Base-by-base conservation (phyloP, 2,329 filamentous ascomycete genomes). In the Microcera coccophila region DNA sequence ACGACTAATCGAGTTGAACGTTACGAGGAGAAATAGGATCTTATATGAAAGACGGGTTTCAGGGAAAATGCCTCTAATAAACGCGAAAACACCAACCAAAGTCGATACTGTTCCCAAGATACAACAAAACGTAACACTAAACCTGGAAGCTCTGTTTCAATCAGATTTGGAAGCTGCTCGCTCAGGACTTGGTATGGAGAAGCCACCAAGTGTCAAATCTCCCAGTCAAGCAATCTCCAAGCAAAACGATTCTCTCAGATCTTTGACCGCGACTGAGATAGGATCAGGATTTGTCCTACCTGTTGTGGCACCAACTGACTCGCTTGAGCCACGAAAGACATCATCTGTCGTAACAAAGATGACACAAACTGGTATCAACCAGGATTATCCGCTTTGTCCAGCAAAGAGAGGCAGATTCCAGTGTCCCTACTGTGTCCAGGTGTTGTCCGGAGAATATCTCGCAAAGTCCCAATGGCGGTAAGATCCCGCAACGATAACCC, bases 301-400 rank as follows among this genome's bases (percentile, higher is more conserved):
- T 35, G n/a, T n/a, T 36, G 12, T 36, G 7, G 34, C 10, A n/a
- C 7, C 35, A 37, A 15, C 12, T 3, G 34, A 7, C 22, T 26
- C 22, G 22, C 22, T 12, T 7, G 22, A 26, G 22, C 12, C 22
- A 26, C 7, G 22, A 12, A 26, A 26, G 7, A 16, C 26, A 16
- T 24, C 14, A 12, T 42, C 40, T 12, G 18, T 38, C n/a, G 40
- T 18, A 5, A 42, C 34, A 7, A 42, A 38, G 15, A 38, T 42
- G 19, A 42, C 40, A 15, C 40, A 20, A 32, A 42, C 40, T 9
- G 40, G 40, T 16, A 12, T 17, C 16, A 38, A 32, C 18, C 40
- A 42, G 32, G 40, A 42, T 15, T 42, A 42, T 17, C 40, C 40
- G n/a, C 14, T 16, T 14, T 42, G 34, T n/a, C 40, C 40, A 8